A percentile compares a stretch with the other conserved stretches of the same genome.
These are phyloP conservation scores for Ogataea henricii DNA, from an alignment of 805 yeast genomes.

Conservation along the genomic window DNA sequence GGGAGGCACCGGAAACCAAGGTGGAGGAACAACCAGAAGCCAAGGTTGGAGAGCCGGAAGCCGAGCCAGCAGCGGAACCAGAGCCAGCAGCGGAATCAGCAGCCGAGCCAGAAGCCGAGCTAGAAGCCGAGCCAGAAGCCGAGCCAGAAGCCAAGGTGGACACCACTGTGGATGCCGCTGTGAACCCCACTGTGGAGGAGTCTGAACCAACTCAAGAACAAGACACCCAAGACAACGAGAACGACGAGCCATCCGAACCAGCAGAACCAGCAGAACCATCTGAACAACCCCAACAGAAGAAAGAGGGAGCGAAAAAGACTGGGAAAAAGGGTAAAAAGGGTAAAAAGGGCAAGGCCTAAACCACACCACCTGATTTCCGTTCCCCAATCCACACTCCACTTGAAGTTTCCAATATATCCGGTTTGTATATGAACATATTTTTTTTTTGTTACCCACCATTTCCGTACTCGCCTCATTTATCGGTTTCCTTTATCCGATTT, in stretches of 20 bases:
- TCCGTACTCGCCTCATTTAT: too few relatives aligned
- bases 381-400: not conserved
- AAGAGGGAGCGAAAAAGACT: not conserved
- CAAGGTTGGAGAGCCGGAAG: slow-evolving; percentile 4
- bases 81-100: slow-evolving; percentile 10
- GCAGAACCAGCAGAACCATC: not conserved
- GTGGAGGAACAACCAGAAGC: not conserved
- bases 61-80: not conserved
- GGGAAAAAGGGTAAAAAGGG: slow-evolving; percentile 11
- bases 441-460: too few relatives aligned
- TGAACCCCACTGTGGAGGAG: slow-evolving; percentile 14
- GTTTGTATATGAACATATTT: not conserved
- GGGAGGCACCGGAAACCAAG: slow-evolving; percentile 11
- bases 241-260: not conserved
- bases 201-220: not conserved
- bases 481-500: too few relatives aligned
- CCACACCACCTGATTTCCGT: not conserved
- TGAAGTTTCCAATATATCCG: not conserved
- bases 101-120: not conserved
- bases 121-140: not conserved
- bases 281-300: not conserved
- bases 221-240: not conserved
- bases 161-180: slow-evolving; percentile 15
- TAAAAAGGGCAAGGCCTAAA: slow-evolving; percentile 11
- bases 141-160: slow-evolving; percentile 3